Conservation (phyloP, 2,329 filamentous ascomycete species). For the Fusarium devonianum region DNA sequence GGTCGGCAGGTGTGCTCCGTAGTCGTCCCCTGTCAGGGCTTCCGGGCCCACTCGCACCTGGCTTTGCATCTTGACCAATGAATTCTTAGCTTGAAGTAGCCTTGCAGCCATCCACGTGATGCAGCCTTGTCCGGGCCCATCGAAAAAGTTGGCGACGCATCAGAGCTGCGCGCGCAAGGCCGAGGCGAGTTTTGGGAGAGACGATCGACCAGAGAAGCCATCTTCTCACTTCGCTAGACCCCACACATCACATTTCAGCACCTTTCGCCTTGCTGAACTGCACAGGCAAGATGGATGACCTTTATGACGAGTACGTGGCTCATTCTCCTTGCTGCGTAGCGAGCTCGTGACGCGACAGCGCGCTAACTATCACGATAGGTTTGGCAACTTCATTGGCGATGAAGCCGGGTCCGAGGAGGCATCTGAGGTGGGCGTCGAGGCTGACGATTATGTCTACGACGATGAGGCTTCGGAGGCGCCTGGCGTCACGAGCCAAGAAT, state of each 20-base stretch:
- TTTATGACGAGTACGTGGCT: conserved; percentile 83
- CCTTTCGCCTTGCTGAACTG: conserved; percentile 18
- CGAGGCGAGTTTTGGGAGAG: conserved; percentile 29
- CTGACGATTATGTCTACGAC: conserved; percentile 81
- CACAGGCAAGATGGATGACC: conserved; percentile 77
- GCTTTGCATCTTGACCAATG: conserved; percentile 13
- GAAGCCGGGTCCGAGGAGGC: conserved; percentile 85
- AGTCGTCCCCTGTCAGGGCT: conserved; percentile 11
- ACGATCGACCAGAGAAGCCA: conserved; percentile 35
- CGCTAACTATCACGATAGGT: conserved; percentile 61
- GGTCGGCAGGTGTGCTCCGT: conserved; percentile 33
- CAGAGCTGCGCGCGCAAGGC: conserved; percentile 35
- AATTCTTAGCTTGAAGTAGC: neutral
- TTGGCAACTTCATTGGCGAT: conserved; percentile 98
- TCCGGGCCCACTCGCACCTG: conserved; percentile 36
- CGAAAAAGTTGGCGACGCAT: conserved; percentile 41
- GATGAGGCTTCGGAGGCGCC: conserved; percentile 73
- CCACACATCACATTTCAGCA: conserved; percentile 18
- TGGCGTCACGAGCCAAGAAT: conserved; percentile 74
- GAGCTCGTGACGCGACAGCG: conserved; percentile 19
- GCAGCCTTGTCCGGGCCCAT: conserved; percentile 30
- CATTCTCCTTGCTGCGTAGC: conserved; percentile 2
- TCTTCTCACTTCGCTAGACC: conserved; percentile 27
- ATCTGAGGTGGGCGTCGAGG: conserved; percentile 77
- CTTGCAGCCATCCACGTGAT: conserved; percentile 36